Evolutionary conservation across 768 basidiomycete species (phyloP).

Genomic region (Hygrocybe punicea): DNA sequence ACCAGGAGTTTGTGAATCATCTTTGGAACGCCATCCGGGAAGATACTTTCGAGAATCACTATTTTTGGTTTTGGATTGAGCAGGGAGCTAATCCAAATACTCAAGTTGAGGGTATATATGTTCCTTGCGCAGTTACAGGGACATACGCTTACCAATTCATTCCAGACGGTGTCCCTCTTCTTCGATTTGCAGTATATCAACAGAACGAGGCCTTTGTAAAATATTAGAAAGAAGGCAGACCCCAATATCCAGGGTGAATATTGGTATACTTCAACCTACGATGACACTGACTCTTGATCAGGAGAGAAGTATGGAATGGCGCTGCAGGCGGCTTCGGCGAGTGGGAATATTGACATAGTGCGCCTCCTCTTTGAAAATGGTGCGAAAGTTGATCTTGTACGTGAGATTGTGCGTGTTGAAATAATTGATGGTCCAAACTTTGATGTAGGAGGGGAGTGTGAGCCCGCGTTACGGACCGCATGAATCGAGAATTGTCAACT

Average conservation of each 20-base stretch:
- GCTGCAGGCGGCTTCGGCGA: background rate
- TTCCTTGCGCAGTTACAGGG: background rate
- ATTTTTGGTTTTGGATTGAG: background rate
- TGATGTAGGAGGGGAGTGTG: background rate
- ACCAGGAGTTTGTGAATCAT: background rate
- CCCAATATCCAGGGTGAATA: background rate
- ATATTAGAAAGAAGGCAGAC: background rate
- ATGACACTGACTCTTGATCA: background rate
- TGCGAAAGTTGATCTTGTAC: background rate
- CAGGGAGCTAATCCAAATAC: background rate
- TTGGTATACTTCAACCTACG: background rate
- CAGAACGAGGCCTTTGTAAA: background rate
- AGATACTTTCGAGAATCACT: background rate
- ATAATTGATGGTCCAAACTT: background rate
- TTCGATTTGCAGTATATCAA: background rate
- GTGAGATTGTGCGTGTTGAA: background rate
- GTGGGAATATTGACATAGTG: background rate
- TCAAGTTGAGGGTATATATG: background rate
- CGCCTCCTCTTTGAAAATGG: background rate
- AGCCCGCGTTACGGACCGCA: background rate
- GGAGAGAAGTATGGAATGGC: background rate
- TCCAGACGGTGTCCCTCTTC: background rate
- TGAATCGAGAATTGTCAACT: background rate
- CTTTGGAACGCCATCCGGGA: background rate
- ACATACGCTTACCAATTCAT: background rate